These are phyloP conservation scores for Mucor mucedo DNA, from an alignment of 371 early-diverging fungal species.

Conservation along the genomic window DNA sequence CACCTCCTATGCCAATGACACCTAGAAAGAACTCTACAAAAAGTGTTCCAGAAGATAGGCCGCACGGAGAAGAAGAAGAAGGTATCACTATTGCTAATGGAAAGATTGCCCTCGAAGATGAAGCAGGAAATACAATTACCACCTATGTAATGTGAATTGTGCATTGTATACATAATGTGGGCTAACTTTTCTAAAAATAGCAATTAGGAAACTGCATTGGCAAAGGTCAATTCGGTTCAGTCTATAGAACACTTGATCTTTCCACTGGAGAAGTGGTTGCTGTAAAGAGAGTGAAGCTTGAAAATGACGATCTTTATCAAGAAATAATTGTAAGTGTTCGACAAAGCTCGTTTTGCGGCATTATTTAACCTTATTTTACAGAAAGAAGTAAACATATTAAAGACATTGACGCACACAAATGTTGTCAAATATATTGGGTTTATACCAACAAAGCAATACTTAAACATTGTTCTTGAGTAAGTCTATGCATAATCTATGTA, in stretches of 20 bases:
- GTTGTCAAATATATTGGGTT: conserved; percentile 90
- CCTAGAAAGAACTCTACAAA: neutral
- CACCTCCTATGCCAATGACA: conserved; percentile 2
- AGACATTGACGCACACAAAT: conserved; percentile 77
- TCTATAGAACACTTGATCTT: conserved; percentile 84
- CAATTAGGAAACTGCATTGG: conserved; percentile 93
- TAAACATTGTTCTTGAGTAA: conserved; percentile 89
- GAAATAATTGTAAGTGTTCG: conserved; percentile 40
- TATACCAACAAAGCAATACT: conserved; percentile 69
- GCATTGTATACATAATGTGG: neutral
- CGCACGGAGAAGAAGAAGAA: neutral
- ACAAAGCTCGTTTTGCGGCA: neutral
- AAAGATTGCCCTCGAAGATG: conserved; percentile 41
- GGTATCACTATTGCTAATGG: neutral
- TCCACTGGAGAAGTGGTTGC: conserved; percentile 89
- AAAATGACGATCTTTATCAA: conserved; percentile 66
- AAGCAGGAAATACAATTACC: conserved; percentile 52
- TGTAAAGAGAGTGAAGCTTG: conserved; percentile 82
- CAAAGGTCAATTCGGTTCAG: conserved; percentile 90
- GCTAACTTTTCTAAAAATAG: conserved; percentile 22
- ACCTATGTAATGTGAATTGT: conserved; percentile 44
- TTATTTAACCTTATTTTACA: conserved; percentile 7
- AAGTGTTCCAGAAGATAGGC: neutral
- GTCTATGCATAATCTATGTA: conserved; percentile 27
- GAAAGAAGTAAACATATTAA: conserved; percentile 77